Base-by-base conservation (phyloP, 768 basidiomycete genomes). In the Hirschioporus abietinus region DNA sequence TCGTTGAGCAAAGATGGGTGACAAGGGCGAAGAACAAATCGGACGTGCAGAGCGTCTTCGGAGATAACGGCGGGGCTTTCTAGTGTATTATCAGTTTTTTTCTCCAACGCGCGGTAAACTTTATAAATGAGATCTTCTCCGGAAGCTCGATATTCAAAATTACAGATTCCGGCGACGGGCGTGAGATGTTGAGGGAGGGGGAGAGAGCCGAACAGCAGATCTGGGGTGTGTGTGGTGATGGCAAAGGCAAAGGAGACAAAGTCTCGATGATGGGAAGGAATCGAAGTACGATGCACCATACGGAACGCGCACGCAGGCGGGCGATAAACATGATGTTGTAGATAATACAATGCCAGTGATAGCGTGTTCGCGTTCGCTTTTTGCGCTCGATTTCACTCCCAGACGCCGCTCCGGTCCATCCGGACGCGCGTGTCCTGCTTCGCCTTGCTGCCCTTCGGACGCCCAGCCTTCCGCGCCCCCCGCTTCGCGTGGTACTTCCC, bases 401-500 rank as follows among this genome's bases (percentile, higher is more conserved):
- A 92, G 57, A 87, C 75, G 20, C 84, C 86, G 72, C 81, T 79
- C 64, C 78, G 79, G 72, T 89, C 89, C 58, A 85, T 63, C 71
- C 85, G 87, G 12, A 92, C 83, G 66, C 85, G 80, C 34, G 77
- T 83, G 72, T 94, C 91, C 72, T 88, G 87, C 78, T 93, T 96
- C 65, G 88, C 88, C 74, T 96, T 96, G 74, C 91, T 93, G 24
- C 94, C 94, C 70, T 88, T 87, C 25, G 87, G 80, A 52, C 92
- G 80, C 17, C 80, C 82, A 30, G 82, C 85, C 65, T 86, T 81
- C 65, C 85, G 83, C 2, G 81, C 81, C 7, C 84, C 82, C 68
- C 88, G 85, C 76, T 89, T 92, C 0, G 91, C 87, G 78, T 96
- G 94, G 74, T 91, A 85, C 74, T 92, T 92, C 66, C 84, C 82